Evolutionary conservation across 768 basidiomycete genomes (phyloP), one percentile per base, ranked within the genome.

Genomic region (Boletus sp.): DNA sequence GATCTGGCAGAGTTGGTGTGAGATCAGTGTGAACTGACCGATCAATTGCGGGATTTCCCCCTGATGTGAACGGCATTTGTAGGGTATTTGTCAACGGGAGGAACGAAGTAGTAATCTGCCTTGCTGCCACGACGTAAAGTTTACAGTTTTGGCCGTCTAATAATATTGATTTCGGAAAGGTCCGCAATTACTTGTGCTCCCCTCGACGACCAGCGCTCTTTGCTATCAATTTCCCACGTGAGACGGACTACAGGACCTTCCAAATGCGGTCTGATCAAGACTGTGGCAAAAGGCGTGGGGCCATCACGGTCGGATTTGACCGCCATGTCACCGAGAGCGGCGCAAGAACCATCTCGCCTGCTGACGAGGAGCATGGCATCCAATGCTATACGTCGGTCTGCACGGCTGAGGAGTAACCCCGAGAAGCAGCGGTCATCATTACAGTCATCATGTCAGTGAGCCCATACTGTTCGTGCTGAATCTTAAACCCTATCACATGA

Each of bases 221-320:
- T 18, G 12, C 20, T 5, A 11, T 41, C 32, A n/a, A 4, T n/a
- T 57, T 67, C 70, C 58, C 64, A 69, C 61, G 59, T n/a, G 7
- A 20, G 47, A 24, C 53, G 50, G 28, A 62, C 50, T 51, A 73
- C 71, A 67, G 63, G 15, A 73, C 71, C 63, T 71, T 71, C 70
- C 65, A 65, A 73, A 73, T 59, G 1, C 12, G 62, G 67, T 20
- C 49, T 7, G 36, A 57, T 59, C 62, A 60, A 58, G 58, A 54
- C 24, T 49, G 58, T 35, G 49, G 56, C 39, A 5, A 30, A 4
- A 24, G 24, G 46, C 35, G 33, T 32, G 32, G 29, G 40, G 33
- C 37, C 50, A 36, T 41, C 55, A 46, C 53, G 28, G 44, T 53
- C 47, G 18, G 32, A 11, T 28, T 50, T 14, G 20, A 37, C 53